These are phyloP conservation scores for Fusarium pseudonygamai DNA, from an alignment of 2,329 filamentous ascomycete species.

Conservation along the genomic window DNA sequence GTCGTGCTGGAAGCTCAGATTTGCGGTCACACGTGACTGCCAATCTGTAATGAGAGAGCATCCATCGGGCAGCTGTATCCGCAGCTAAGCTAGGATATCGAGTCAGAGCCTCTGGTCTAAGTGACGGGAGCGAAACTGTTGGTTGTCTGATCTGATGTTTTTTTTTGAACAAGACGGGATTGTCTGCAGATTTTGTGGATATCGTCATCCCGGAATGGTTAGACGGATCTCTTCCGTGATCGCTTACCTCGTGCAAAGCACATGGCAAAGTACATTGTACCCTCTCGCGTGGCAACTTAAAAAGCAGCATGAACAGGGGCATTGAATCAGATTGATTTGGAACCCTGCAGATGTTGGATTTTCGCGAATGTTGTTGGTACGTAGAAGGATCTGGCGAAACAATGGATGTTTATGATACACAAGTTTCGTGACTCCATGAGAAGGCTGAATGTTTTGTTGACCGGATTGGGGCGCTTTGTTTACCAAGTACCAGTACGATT, in stretches of 20 bases:
- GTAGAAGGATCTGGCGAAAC: background rate
- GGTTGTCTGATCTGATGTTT: constrained; percentile 9
- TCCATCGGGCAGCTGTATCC: background rate
- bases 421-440: constrained; percentile 2
- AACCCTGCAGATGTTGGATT: constrained; percentile 25
- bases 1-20: background rate
- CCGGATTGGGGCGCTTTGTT: background rate
- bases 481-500: too few relatives aligned
- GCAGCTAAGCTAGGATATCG: background rate
- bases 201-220: constrained; percentile 34
- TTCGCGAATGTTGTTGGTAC: background rate
- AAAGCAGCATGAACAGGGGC: constrained; percentile 16
- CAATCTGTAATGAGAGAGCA: background rate
- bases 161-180: constrained; percentile 1
- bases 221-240: constrained; percentile 37
- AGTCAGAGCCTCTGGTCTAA: background rate
- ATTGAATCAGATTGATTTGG: constrained; percentile 15
- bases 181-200: constrained; percentile 28
- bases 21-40: background rate
- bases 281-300: constrained; percentile 17
- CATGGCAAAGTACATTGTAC: constrained; percentile 44
- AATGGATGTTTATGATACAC: background rate
- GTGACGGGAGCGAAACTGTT: background rate
- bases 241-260: constrained; percentile 35
- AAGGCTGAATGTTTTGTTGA: background rate